These are phyloP conservation scores for Ustilago cynodontis DNA, from an alignment of 1,284 basidiomycete genomes.

Conservation along the genomic window DNA sequence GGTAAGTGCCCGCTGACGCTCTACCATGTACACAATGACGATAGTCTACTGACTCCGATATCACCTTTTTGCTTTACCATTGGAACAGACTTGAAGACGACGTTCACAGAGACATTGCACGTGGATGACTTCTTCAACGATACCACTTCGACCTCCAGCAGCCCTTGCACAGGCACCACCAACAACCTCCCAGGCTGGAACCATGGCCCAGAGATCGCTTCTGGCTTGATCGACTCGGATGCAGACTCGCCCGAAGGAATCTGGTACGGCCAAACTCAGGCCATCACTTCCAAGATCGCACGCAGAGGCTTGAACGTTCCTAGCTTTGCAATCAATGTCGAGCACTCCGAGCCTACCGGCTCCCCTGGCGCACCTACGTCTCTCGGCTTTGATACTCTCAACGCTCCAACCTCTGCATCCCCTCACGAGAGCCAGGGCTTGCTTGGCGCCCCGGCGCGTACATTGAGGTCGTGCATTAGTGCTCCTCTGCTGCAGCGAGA, in stretches of 20 bases:
- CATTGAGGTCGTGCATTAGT: conserved; percentile 47
- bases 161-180: conserved; percentile 35
- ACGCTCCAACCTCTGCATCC: background rate
- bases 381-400: conserved; percentile 24
- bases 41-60: background rate
- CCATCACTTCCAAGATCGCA: conserved; percentile 16
- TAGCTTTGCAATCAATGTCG: conserved; percentile 35
- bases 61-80: background rate
- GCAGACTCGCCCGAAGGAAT: conserved; percentile 46
- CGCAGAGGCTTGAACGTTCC: conserved; percentile 27
- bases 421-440: conserved; percentile 7
- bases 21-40: background rate
- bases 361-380: conserved; percentile 34
- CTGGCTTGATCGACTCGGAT: conserved; percentile 35
- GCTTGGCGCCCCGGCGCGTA: conserved; percentile 31
- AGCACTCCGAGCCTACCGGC: conserved; percentile 14
- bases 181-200: conserved; percentile 58
- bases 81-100: conserved; percentile 39
- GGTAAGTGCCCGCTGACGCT: conserved; percentile 15
- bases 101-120: conserved; percentile 40
- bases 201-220: conserved; percentile 22
- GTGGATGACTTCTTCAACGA: conserved; percentile 54
- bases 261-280: conserved; percentile 39
- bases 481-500: conserved; percentile 50
- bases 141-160: conserved; percentile 29